phyloP scores from a whole-genome alignment of 345 rosid genomes.

The Hypericum androsaemum region DNA sequence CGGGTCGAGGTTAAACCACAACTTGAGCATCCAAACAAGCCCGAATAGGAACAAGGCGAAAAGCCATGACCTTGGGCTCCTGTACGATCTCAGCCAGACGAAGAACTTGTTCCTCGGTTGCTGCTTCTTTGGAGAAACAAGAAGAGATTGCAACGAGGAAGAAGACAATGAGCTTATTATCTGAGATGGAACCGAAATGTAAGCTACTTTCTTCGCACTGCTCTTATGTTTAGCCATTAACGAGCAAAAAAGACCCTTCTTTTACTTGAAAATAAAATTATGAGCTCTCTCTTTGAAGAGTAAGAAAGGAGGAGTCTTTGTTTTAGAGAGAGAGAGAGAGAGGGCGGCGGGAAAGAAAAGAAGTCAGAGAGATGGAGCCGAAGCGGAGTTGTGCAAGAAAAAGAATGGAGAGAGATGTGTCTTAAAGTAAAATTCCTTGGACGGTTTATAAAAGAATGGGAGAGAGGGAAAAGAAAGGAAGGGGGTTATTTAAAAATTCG shows the following conservation, averaged over 20 bases:
- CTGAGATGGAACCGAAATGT: slow-evolving; percentile 25
- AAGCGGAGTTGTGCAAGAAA: too few species aligned
- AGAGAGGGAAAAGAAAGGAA: too few species aligned
- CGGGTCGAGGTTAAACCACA: slow-evolving; percentile 41
- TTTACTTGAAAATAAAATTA: background rate
- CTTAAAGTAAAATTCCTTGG: too few species aligned
- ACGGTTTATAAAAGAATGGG: too few species aligned
- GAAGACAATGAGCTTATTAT: slow-evolving; percentile 15
- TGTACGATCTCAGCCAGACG: slow-evolving; percentile 3
- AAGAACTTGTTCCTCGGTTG: background rate
- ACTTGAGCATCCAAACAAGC: slow-evolving; percentile 39
- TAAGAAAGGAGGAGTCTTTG: background rate
- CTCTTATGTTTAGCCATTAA: slow-evolving; percentile 22
- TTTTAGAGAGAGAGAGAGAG: background rate
- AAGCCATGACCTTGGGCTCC: slow-evolving; percentile 45
- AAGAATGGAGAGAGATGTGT: too few species aligned
- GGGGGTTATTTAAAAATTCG: too few species aligned
- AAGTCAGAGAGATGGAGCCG: too few species aligned
- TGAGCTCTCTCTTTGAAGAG: background rate
- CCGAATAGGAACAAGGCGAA: slow-evolving; percentile 46
- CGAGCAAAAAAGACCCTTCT: background rate
- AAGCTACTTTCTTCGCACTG: slow-evolving; percentile 19
- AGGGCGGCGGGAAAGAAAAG: slow-evolving; percentile 11
- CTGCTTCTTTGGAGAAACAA: background rate
- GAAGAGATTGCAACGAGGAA: slow-evolving; percentile 6